Evolutionary conservation across 2,329 filamentous ascomycete genomes (phyloP), one percentile per base, ranked within the genome.

Genomic region (Verticillium dahliae): DNA sequence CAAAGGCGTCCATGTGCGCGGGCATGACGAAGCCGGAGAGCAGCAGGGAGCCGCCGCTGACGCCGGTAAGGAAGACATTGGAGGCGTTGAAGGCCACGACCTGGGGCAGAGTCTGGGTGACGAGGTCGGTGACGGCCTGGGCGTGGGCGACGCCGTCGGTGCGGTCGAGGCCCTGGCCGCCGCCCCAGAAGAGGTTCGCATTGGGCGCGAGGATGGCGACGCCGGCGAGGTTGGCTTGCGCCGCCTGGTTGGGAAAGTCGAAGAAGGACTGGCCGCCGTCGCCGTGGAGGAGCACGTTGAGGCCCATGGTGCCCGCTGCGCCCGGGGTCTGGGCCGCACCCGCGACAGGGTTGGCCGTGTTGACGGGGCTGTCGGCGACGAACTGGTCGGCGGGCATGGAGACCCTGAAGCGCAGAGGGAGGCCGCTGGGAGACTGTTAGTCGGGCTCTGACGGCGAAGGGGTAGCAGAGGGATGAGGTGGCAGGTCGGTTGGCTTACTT

Each of bases 261-360:
- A 83, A 82, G 76, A 84, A 85, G 13, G 80, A 83, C 66, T 84
- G 80, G 6, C 84, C 84, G 52, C 84, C 83, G 68, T 86, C 84
- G 58, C 83, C 83, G 69, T 86, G 84, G 3, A 86, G 77, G 39
- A 86, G 77, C 14, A 86, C 79, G 66, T 86, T 86, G 6, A 84
- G 74, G 58, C 81, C 82, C 35, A 82, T 72, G 6, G 72, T 65
- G 5, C 79, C 77, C 0, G 65, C 66, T 27, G 68, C 62, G 35
- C 67, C 68, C 34, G 64, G 57, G 37, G 60, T 41, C 1, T 61
- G 61, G 18, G 68, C 60, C 2, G 71, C 68, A 27, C 69, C 67
- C 22, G 74, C 66, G 1, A 54, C 63, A 58, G 70, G 73, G 27
- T 70, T 62, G 7, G 68, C 81, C 39, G 81, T 82, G n/a, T 74